A percentile compares a stretch with the other conserved stretches of the same genome.
Conservation (phyloP, 2,329 filamentous ascomycete species). For the Berkeleyomyces rouxiae region DNA sequence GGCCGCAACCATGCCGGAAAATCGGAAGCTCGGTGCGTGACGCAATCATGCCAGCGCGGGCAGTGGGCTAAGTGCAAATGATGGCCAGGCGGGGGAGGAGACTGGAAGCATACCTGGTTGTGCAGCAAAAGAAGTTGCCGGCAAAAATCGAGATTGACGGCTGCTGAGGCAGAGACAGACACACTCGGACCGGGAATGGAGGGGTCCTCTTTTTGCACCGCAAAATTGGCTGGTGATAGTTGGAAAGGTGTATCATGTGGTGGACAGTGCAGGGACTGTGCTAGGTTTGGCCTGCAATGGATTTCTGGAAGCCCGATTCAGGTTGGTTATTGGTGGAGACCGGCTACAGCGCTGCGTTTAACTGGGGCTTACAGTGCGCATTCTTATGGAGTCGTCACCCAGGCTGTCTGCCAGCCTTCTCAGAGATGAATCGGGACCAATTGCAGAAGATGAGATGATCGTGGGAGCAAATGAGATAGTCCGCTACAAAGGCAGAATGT, state of each 20-base stretch:
- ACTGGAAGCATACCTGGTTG: background rate
- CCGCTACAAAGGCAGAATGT: background rate
- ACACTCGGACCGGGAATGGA: background rate
- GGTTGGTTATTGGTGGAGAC: background rate
- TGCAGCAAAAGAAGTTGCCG: background rate
- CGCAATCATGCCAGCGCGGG: background rate
- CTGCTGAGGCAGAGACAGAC: background rate
- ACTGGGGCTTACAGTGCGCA: constrained; percentile 6
- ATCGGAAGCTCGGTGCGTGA: background rate
- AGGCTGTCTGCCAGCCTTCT: background rate
- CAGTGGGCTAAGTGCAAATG: background rate
- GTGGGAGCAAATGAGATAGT: background rate
- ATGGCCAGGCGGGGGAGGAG: background rate
- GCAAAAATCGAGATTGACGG: background rate
- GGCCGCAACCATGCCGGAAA: background rate
- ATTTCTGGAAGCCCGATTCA: background rate
- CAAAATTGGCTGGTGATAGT: constrained; percentile 11
- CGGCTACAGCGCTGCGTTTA: background rate
- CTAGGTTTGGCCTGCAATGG: background rate
- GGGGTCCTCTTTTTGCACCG: background rate
- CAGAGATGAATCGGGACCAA: background rate
- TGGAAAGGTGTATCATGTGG: constrained; percentile 1
- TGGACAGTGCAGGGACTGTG: background rate
- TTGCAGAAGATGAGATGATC: background rate
- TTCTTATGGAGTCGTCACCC: background rate